Percentiles rank a stretch among this genome's conserved stretches.
These are phyloP conservation scores for Sonneratia caseolaris DNA, from an alignment of 345 rosid genomes.

Conservation along the genomic window DNA sequence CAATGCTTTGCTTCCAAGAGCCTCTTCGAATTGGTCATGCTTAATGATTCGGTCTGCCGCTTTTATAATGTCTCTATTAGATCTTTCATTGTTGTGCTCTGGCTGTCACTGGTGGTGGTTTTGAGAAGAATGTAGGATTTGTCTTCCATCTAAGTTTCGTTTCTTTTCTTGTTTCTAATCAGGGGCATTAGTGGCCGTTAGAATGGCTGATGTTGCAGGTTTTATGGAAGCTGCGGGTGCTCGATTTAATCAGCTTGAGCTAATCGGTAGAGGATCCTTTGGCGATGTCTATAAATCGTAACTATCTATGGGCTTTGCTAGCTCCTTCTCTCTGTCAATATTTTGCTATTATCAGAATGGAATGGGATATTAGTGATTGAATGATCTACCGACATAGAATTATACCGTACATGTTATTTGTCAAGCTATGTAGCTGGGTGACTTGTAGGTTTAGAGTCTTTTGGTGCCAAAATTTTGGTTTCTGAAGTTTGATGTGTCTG, in stretches of 20 bases:
- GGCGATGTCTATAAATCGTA: slow-evolving; percentile 99
- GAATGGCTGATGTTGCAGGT: slow-evolving; percentile 77
- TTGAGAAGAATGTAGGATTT: neutral
- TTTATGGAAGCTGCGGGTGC: slow-evolving; percentile 68
- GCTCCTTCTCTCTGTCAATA: neutral
- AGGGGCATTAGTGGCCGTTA: slow-evolving; percentile 5
- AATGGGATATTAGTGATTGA: neutral
- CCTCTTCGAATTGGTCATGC: slow-evolving; percentile 12
- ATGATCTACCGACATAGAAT: neutral
- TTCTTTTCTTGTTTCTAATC: neutral
- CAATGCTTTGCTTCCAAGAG: slow-evolving; percentile 35
- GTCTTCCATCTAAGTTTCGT: neutral
- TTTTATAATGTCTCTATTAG: slow-evolving; percentile 6
- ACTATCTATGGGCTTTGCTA: slow-evolving; percentile 15
- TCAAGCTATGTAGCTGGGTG: neutral
- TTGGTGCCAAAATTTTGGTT: neutral
- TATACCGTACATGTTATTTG: too few relatives aligned
- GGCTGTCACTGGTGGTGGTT: neutral
- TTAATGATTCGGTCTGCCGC: neutral
- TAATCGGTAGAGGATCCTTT: slow-evolving; percentile 93
- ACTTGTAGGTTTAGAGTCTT: neutral
- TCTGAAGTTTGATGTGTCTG: neutral
- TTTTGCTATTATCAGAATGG: neutral
- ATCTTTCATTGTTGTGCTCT: slow-evolving; percentile 7
- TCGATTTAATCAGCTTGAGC: slow-evolving; percentile 73